Percentiles rank a stretch among this genome's conserved stretches.
Conservation (phyloP, 2,329 filamentous ascomycete genomes). For the Saccharata proteae region DNA sequence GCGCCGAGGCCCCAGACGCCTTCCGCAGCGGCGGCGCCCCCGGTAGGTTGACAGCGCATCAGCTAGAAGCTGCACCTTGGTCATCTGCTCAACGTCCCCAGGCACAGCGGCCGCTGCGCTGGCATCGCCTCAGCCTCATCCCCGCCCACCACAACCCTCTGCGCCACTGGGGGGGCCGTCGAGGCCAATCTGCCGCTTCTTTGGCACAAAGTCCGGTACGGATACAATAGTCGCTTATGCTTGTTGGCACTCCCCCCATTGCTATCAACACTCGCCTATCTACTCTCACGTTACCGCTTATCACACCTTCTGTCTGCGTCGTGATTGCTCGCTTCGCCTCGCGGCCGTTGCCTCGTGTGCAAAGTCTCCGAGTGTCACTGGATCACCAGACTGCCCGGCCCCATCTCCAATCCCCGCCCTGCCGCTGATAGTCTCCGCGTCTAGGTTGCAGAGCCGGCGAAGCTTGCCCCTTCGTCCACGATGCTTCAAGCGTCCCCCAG, state of each 20-base stretch:
- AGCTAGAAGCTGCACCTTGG: conserved; percentile 19
- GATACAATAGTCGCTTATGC: conserved; percentile 13
- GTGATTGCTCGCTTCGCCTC: conserved; percentile 7
- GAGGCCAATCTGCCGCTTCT: conserved; percentile 25
- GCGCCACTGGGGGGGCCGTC: conserved; percentile 18
- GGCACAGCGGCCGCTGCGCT: conserved; percentile 16
- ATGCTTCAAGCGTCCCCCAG: conserved; percentile 14
- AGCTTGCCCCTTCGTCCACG: conserved; percentile 39
- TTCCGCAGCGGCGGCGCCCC: no score
- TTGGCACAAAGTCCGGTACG: conserved; percentile 27
- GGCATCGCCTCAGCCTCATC: conserved; percentile 23
- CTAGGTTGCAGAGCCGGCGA: conserved; percentile 41
- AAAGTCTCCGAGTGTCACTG: conserved; percentile 1
- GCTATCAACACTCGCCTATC: conserved; percentile 2
- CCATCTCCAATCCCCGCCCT: no score
- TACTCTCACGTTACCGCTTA: neutral
- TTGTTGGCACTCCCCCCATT: conserved; percentile 1
- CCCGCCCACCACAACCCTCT: conserved; percentile 22
- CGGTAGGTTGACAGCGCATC: conserved; percentile 8
- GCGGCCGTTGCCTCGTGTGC: conserved; percentile 1
- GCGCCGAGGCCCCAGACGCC: no score
- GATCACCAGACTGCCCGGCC: conserved; percentile 8
- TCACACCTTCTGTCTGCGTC: neutral
- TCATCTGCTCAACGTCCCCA: conserved; percentile 20
- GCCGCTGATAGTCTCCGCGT: conserved; percentile 6